Conservation (phyloP, 2,329 filamentous ascomycete species). For the Alternaria consortialis region DNA sequence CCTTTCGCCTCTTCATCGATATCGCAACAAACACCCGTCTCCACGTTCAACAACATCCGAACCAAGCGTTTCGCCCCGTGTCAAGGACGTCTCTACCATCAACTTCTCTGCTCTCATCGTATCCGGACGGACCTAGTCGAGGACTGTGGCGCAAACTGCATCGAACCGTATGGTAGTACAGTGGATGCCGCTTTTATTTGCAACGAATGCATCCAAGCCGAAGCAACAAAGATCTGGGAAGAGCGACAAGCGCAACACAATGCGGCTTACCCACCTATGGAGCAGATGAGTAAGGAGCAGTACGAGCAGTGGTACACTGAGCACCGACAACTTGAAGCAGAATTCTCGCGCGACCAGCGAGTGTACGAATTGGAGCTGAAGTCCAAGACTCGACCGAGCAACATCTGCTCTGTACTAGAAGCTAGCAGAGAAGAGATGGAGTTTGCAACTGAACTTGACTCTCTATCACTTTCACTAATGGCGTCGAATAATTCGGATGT, state of each 20-base stretch:
- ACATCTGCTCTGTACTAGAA: constrained; percentile 42
- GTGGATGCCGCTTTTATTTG: constrained; percentile 40
- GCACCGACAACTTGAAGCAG: constrained; percentile 37
- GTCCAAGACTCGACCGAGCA: constrained; percentile 36
- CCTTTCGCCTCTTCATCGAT: constrained; percentile 10
- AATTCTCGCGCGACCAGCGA: constrained; percentile 37
- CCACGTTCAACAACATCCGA: constrained; percentile 31
- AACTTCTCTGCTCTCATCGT: constrained; percentile 47
- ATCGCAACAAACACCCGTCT: constrained; percentile 18
- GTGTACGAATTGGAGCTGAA: constrained; percentile 40
- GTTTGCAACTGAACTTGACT: constrained; percentile 44
- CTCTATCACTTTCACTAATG: constrained; percentile 42
- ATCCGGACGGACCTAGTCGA: constrained; percentile 49
- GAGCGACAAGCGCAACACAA: constrained; percentile 39
- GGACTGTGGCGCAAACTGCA: constrained; percentile 47
- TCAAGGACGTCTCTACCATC: constrained; percentile 48
- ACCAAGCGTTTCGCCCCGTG: constrained; percentile 46
- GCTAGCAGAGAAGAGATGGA: constrained; percentile 43
- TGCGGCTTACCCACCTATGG: constrained; percentile 37
- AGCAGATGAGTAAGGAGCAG: constrained; percentile 43
- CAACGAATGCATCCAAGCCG: constrained; percentile 44
- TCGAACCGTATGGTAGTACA: constrained; percentile 37
- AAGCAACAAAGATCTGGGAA: constrained; percentile 40
- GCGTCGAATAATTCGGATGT: constrained; percentile 27
- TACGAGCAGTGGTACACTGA: constrained; percentile 46